These are phyloP conservation scores for Leccinum broughii DNA, from an alignment of 768 basidiomycete species.

Conservation along the genomic window DNA sequence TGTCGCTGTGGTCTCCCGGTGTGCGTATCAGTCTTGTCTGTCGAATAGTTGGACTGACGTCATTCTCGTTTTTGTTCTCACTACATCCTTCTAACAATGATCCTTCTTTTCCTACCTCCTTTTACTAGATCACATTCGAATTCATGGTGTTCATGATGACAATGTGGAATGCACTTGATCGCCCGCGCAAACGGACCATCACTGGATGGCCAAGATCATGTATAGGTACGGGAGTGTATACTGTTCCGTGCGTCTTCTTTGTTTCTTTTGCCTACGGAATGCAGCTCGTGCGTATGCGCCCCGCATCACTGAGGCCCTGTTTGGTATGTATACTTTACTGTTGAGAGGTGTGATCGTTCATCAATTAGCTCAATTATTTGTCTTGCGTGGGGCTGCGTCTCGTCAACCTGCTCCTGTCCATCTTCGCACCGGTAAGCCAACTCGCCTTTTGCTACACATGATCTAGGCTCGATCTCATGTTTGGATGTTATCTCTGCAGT, in stretches of 20 bases:
- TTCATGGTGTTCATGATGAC: too few species aligned
- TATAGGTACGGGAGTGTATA: conserved; percentile 27
- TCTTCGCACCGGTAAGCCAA: conserved; percentile 25
- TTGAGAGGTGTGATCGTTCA: not conserved
- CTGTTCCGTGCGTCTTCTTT: conserved; percentile 26
- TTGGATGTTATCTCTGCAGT: not conserved
- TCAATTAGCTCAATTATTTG: not conserved
- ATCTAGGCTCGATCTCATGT: not conserved
- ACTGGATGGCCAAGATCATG: conserved; percentile 14
- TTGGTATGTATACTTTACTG: conserved; percentile 18
- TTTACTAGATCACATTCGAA: conserved; percentile 10
- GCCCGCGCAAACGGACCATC: too few species aligned
- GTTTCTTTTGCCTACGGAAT: not conserved
- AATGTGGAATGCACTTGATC: too few species aligned
- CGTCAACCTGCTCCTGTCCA: conserved; percentile 23
- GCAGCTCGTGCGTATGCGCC: not conserved
- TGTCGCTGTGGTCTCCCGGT: conserved; percentile 31
- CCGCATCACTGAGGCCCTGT: conserved; percentile 18
- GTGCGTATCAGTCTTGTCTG: conserved; percentile 9
- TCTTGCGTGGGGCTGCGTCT: conserved; percentile 4
- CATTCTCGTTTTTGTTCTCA: not conserved
- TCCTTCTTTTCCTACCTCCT: not conserved
- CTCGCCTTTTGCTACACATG: not conserved
- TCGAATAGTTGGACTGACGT: not conserved
- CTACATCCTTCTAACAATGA: not conserved